Conservation (phyloP, 2,329 filamentous ascomycete species). For the Verticillium nubilum region DNA sequence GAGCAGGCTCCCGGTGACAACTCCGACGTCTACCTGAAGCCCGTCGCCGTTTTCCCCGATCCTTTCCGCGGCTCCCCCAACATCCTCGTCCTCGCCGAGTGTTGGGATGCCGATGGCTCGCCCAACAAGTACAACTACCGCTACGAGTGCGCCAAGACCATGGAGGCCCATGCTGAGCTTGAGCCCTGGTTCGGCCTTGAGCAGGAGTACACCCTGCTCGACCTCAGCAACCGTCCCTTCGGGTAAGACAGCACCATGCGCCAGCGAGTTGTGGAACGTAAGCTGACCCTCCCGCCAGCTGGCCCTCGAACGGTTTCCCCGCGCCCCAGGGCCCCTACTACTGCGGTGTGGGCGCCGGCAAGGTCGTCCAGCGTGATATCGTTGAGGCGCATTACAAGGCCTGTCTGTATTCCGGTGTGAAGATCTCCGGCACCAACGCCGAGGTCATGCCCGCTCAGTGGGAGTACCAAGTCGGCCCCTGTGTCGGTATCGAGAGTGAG, state of each 20-base stretch:
- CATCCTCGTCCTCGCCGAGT: conserved; percentile 91
- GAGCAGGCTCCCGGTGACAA: conserved; percentile 90
- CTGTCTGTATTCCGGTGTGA: conserved; percentile 62
- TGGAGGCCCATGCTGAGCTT: conserved; percentile 78
- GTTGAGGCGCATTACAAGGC: conserved; percentile 93
- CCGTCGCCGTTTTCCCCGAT: conserved; percentile 82
- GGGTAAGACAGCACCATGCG: neutral
- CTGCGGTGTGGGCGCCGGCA: conserved; percentile 85
- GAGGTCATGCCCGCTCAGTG: conserved; percentile 98
- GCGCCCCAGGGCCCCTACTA: conserved; percentile 93
- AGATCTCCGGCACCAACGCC: conserved; percentile 97
- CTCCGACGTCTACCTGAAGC: conserved; percentile 95
- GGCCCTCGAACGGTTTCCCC: conserved; percentile 68
- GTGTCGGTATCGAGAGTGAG: conserved; percentile 75
- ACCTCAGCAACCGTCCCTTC: conserved; percentile 70
- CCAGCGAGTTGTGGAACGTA: neutral
- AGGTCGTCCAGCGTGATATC: conserved; percentile 96
- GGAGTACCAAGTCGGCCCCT: conserved; percentile 97
- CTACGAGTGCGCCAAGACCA: conserved; percentile 82
- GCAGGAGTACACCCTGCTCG: conserved; percentile 78
- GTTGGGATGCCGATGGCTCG: conserved; percentile 87
- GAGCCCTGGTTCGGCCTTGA: conserved; percentile 97
- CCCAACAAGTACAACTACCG: conserved; percentile 99
- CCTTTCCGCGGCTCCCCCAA: conserved; percentile 88
- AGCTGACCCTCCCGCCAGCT: conserved; percentile 10